Base-by-base conservation (phyloP, 805 yeast genomes). In the Barnettozyma pratensis region DNA sequence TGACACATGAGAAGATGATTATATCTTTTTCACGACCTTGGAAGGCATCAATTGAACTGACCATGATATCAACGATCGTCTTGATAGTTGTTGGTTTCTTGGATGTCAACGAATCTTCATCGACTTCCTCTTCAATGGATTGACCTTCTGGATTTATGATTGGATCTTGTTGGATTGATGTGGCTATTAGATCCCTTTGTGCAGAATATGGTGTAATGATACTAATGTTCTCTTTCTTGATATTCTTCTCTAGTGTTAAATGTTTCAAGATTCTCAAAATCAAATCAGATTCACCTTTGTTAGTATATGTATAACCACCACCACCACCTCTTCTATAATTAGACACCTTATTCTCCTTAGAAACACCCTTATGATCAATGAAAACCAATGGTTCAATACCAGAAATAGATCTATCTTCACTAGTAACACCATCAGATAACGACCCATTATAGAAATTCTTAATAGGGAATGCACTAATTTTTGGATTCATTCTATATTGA, bases 21-120 rank as follows among this genome's bases (percentile, higher is more conserved):
- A 82, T 81, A 55, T 85, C 87, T 66, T 85, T 87, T 57, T 87
- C 96, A 55, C 94, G 73, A 26, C 96, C 96, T 65, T 87, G 96
- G 68, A 87, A 87, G 1, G 96, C 92, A 64, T 87, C 96, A 12
- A 87, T 83, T 1, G 87, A 65, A n/a, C 77, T 72, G 56, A 79
- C 67, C 66, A 75, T 68, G 10, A 76, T 61, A 7, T 73, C 76
- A 49, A 73, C 69, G 36, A 76, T 60, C 14, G 68, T 66, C 46
- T 67, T 66, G 27, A 55, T 51, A 1, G 55, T 54, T 0, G 59
- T 49, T 38, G 57, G 55, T 40, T 49, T 54, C 34, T 40, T 49
- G 25, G 41, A 40, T 1, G 52, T 47, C 10, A 52, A 41, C 0
- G 58, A 51, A 44, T 82, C 87, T 46, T 81, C 77, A 58, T 84